These are phyloP conservation scores for Linum usitatissimum DNA, from an alignment of 345 rosid genomes.

Conservation along the genomic window DNA sequence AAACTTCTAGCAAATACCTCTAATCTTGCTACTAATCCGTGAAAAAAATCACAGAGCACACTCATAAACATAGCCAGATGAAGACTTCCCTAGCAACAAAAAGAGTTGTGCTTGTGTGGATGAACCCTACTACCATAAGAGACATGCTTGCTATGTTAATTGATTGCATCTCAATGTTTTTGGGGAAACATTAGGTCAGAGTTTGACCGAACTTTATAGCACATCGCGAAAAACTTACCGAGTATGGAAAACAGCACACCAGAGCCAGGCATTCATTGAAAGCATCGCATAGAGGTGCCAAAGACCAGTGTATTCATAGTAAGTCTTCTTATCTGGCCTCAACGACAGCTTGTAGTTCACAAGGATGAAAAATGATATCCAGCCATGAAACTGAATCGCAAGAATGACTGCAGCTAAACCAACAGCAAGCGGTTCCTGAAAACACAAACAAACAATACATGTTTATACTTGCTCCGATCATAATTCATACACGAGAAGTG, in stretches of 20 bases:
- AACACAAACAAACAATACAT: conserved; percentile 6
- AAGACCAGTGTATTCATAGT: conserved; percentile 60
- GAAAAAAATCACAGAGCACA: too few species aligned
- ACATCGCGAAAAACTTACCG: conserved; percentile 38
- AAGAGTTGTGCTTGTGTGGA: too few species aligned
- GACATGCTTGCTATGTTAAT: background rate
- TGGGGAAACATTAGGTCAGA: background rate
- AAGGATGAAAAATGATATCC: conserved; percentile 84
- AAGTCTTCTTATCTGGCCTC: conserved; percentile 49
- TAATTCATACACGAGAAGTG: background rate
- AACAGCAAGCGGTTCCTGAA: conserved; percentile 81
- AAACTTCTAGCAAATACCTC: too few species aligned
- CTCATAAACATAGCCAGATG: too few species aligned
- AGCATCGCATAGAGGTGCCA: conserved; percentile 62
- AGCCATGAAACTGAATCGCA: conserved; percentile 76
- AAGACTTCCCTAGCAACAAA: too few species aligned
- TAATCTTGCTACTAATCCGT: too few species aligned
- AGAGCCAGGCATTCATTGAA: conserved; percentile 77
- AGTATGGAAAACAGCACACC: conserved; percentile 80
- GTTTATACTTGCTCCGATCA: conserved; percentile 3
- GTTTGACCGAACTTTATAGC: too few species aligned
- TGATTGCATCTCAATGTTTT: background rate
- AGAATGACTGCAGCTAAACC: conserved; percentile 71
- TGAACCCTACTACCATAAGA: background rate
- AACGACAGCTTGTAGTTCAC: conserved; percentile 62